Conservation (phyloP, 495 filamentous ascomycete genomes). For the Penicillium mononematosum region DNA sequence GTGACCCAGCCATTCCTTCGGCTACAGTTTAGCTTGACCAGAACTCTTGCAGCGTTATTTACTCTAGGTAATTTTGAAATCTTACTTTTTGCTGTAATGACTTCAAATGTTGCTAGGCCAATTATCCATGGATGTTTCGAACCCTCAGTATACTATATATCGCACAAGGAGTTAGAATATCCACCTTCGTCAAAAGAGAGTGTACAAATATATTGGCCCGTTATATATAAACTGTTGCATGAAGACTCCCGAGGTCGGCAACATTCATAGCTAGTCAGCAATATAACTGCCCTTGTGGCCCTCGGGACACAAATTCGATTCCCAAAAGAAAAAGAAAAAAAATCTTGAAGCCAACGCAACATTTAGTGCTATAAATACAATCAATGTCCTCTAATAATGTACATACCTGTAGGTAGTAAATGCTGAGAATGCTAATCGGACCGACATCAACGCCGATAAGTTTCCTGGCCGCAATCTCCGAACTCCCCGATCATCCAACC, state of each 20-base stretch:
- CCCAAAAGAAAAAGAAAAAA: not conserved
- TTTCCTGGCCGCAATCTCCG: slow-evolving; percentile 26
- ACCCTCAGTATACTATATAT: not conserved
- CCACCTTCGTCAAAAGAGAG: too few species aligned
- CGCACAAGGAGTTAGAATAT: not conserved
- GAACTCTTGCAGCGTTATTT: not conserved
- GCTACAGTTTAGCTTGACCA: not conserved
- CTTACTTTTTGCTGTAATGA: not conserved
- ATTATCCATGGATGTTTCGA: not conserved
- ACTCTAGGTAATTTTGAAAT: not conserved
- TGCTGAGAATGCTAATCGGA: not conserved
- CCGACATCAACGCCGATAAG: slow-evolving; percentile 13
- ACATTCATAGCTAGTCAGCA: too few species aligned
- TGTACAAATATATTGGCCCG: not conserved
- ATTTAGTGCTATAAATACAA: not conserved
- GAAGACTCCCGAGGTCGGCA: not conserved
- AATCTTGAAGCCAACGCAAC: not conserved
- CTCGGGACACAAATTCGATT: not conserved
- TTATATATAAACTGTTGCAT: not conserved
- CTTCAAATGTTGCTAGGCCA: not conserved
- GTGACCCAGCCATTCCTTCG: slow-evolving; percentile 11
- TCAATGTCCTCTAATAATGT: not conserved
- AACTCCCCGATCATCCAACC: slow-evolving; percentile 19
- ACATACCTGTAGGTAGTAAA: not conserved
- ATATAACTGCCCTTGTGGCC: not conserved